Percentiles rank a stretch among this genome's conserved stretches.
Conservation (phyloP, 2,329 filamentous ascomycete genomes). For the Alternaria sp. region DNA sequence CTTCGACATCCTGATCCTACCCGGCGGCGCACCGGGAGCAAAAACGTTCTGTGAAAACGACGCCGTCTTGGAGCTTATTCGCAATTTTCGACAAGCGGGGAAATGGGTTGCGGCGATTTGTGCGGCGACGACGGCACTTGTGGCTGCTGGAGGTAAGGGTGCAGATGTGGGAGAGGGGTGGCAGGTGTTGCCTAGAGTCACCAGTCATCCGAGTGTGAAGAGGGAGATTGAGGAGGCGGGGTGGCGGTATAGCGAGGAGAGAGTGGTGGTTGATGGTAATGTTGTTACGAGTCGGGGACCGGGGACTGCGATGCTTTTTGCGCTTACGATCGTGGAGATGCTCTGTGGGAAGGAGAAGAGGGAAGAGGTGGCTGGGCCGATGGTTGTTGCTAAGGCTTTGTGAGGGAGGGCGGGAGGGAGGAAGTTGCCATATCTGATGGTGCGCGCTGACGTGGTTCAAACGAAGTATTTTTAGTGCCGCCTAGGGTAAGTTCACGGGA, state of each 20-base stretch:
- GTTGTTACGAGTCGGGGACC: conserved; percentile 51
- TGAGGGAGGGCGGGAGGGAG: conserved; percentile 13
- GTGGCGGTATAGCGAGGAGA: conserved; percentile 50
- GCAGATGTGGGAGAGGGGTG: too few species aligned
- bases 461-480: too few species aligned
- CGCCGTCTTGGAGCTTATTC: conserved; percentile 42
- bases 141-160: conserved; percentile 31
- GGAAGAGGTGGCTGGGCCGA: conserved; percentile 60
- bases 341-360: conserved; percentile 56
- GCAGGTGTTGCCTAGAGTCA: conserved; percentile 30
- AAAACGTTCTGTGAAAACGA: conserved; percentile 43
- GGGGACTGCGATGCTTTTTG: conserved; percentile 51
- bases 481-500: too few species aligned
- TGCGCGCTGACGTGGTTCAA: too few species aligned
- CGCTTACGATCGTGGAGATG: conserved; percentile 51
- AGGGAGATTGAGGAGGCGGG: conserved; percentile 40
- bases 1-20: conserved; percentile 50
- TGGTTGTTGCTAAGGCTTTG: conserved; percentile 52
- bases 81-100: conserved; percentile 38
- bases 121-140: conserved; percentile 51
- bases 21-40: conserved; percentile 51
- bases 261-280: conserved; percentile 48
- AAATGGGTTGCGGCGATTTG: conserved; percentile 52
- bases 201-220: conserved; percentile 52
- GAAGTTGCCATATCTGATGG: too few species aligned